A percentile compares a stretch with the other conserved stretches of the same genome.
phyloP scores from a whole-genome alignment of 2,329 filamentous ascomycete species.

The Beauveria sp. region DNA sequence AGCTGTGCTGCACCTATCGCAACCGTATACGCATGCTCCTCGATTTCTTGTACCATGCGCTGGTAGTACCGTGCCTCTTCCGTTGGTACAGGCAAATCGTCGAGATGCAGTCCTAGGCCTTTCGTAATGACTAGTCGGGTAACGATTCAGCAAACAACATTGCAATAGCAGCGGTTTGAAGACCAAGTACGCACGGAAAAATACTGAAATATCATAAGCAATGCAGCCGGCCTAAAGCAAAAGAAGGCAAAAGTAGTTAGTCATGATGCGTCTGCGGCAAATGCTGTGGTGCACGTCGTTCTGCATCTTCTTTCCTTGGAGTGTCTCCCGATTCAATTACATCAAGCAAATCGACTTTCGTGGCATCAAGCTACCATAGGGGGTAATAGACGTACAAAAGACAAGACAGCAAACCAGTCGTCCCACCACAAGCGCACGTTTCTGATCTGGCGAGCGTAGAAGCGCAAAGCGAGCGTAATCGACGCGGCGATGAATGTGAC shows the following conservation, averaged over 20 bases:
- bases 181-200: neutral
- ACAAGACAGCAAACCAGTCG: constrained; percentile 12
- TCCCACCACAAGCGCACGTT: constrained; percentile 12
- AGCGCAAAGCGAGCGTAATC: constrained; percentile 8
- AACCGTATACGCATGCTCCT: constrained; percentile 14
- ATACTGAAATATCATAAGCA: constrained; percentile 7
- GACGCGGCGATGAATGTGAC: neutral
- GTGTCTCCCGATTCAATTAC: too few species aligned
- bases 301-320: too few species aligned
- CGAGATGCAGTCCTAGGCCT: constrained; percentile 11
- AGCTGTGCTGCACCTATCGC: constrained; percentile 13
- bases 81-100: constrained; percentile 8
- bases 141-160: neutral
- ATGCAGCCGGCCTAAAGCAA: neutral
- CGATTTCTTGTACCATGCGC: constrained; percentile 12
- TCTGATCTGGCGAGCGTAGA: constrained; percentile 12
- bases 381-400: constrained; percentile 2
- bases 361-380: neutral
- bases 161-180: neutral
- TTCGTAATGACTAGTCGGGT: constrained; percentile 4
- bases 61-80: constrained; percentile 12
- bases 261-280: too few species aligned
- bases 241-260: neutral
- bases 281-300: neutral
- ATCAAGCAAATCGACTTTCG: neutral